Percentiles rank a stretch among this genome's conserved stretches.
Conservation (phyloP, 768 basidiomycete species). For the Lentinula sp. region DNA sequence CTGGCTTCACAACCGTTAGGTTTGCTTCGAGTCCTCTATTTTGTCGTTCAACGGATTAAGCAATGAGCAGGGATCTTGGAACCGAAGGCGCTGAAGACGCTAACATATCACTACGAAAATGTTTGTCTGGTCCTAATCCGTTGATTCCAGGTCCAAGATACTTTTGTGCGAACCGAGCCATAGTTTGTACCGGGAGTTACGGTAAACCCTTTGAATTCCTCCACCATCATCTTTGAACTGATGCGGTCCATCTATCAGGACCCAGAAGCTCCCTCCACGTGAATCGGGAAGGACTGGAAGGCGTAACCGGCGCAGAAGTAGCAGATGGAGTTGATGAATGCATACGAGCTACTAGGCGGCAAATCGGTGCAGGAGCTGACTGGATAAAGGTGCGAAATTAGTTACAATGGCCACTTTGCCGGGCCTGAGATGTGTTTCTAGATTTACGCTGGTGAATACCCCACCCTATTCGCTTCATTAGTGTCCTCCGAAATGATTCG, state of each 20-base stretch:
- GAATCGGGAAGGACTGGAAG: slow-evolving; percentile 47
- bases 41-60: not conserved
- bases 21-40: slow-evolving; percentile 2
- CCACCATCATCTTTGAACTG: slow-evolving; percentile 3
- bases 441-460: slow-evolving; percentile 46
- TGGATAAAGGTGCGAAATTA: slow-evolving; percentile 50
- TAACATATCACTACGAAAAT: slow-evolving; percentile 52
- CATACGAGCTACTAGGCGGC: slow-evolving; percentile 47
- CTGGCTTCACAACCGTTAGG: slow-evolving; percentile 62
- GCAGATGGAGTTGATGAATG: slow-evolving; percentile 56
- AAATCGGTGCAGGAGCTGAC: slow-evolving; percentile 61
- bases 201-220: slow-evolving; percentile 26
- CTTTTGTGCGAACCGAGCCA: slow-evolving; percentile 54
- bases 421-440: slow-evolving; percentile 11
- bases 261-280: slow-evolving; percentile 43
- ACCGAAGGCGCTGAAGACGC: slow-evolving; percentile 64
- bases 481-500: slow-evolving; percentile 8
- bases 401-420: not conserved
- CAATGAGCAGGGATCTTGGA: slow-evolving; percentile 48
- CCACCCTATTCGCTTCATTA: not conserved
- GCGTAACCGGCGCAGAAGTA: slow-evolving; percentile 49
- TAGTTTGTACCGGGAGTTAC: slow-evolving; percentile 57
- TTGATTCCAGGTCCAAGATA: slow-evolving; percentile 59
- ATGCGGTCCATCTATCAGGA: slow-evolving; percentile 26
- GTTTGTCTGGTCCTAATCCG: slow-evolving; percentile 38